Evolutionary conservation across 257 asterid species (phyloP), one percentile per base, ranked within the genome.

Genomic region (Ophiorrhiza pumila): DNA sequence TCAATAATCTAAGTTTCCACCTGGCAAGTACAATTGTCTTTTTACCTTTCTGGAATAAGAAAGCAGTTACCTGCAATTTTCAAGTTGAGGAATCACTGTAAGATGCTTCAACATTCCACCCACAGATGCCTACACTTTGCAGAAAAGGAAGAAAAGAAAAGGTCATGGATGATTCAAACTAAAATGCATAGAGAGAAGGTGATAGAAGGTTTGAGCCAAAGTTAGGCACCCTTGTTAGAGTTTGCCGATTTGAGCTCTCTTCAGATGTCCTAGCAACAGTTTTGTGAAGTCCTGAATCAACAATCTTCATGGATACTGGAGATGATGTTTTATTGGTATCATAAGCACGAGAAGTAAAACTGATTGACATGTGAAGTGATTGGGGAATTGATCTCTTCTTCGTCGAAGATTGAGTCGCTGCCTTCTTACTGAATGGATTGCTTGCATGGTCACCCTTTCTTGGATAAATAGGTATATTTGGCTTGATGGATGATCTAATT

Each of bases 311-410:
- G 37, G 67, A 63, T 73, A 60, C 76, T 8, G 91, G 85, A 80
- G 92, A 81, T 47, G 78, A 42, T 50, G 66, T 65, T 68, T 83
- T 85, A 34, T 41, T 83, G 57, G 80, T 70, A 61, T 74, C 82
- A 39, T 68, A 75, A 41, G 65, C 74, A 77, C 75, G 74, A 71
- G 89, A 71, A 61, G 76, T 71, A 39, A 80, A 73, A 53, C 78
- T 80, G 73, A 83, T 80, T 65, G 96, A 81, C 88, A 79, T 78
- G 81, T 87, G 95, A 79, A 86, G 87, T 62, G 97, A 81, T 67
- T 83, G 83, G 32, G 81, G 65, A 74, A 68, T 76, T 47, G 88
- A 69, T 68, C 77, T 79, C 79, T 82, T 83, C 75, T 80, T 87
- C 63, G 78, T 84, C 76, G 46, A 53, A 20, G 80, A 78, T 25